phyloP scores from a whole-genome alignment of 257 asterid species.

The Ajuga chamaepitys region DNA sequence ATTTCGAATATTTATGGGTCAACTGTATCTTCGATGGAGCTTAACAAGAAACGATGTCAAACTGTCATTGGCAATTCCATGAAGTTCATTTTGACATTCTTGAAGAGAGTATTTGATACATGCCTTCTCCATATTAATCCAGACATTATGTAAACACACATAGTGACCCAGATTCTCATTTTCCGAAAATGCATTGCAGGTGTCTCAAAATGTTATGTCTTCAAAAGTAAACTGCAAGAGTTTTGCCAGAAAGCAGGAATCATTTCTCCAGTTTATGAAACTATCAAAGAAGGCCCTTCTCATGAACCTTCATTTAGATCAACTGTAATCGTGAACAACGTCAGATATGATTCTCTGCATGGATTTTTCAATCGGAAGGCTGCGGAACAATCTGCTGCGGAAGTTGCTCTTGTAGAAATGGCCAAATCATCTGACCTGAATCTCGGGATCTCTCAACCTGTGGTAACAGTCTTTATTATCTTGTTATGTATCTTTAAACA shows the following conservation, averaged over 20 bases:
- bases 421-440: constrained; percentile 29
- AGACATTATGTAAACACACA: neutral
- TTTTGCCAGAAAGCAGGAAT: constrained; percentile 83
- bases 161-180: neutral
- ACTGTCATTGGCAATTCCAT: neutral
- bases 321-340: constrained; percentile 52
- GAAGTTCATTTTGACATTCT: neutral
- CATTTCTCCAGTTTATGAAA: constrained; percentile 70
- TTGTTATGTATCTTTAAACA: neutral
- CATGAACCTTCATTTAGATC: constrained; percentile 83
- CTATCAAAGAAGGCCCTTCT: constrained; percentile 86
- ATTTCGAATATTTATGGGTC: neutral
- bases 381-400: constrained; percentile 99
- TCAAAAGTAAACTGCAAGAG: constrained; percentile 94
- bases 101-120: neutral
- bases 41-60: neutral
- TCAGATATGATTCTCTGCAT: constrained; percentile 81
- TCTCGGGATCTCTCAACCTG: constrained; percentile 64
- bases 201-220: constrained; percentile 70
- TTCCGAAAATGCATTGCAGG: constrained; percentile 33
- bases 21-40: neutral
- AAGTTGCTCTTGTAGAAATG: constrained; percentile 80
- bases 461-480: constrained; percentile 42
- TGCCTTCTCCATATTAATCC: neutral
- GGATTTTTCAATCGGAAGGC: constrained; percentile 92